Base-by-base conservation (phyloP, 2,329 filamentous ascomycete species). In the Epichloe festucae region DNA sequence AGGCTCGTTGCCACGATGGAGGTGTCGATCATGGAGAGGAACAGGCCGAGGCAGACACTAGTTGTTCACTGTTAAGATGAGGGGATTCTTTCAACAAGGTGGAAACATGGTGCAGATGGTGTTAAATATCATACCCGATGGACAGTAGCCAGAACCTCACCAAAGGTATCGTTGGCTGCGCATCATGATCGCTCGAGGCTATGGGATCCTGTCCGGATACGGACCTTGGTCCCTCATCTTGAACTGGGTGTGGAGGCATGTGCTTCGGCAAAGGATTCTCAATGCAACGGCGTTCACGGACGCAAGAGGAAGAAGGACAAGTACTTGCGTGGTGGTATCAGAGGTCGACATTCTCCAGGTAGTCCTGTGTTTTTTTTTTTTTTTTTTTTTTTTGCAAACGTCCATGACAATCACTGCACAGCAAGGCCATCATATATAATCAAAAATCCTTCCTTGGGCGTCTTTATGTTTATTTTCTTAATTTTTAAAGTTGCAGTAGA, bases 1-100 rank as follows among this genome's bases (percentile, higher is more conserved):
- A 82, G 62, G 44, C 75, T 75, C 12, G 78, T 81, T 1, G 78
- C 77, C 1, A 82, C 74, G 39, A 82, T 81, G 3, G 78, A 78
- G 1, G 74, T 73, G 60, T 82, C 78, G n/a, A 81, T 61, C 57
- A 80, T 72, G 31, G 79, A 75, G 46, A 82, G 69, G 50, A 80
- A 77, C 1, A 82, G 68, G 3, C 77, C 78, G 5, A 74, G 62
- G 19, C 68, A 72, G 14, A 78, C 63, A 15, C 75, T 79, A 31
- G 39, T 49, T 19, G 11, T 14, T 17, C 17, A 23, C 17, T 43
- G 19, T 21, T 21, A 21, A 21, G 41, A n/a, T 10, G 15, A 17
- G 8, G 41, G 14, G 1, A 2, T 23, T 23, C 6, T 23, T 23
- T n/a, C 23, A 10, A 10, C 3, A 10, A 31, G 11, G 27, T 31